Base-by-base conservation (phyloP, 2,329 filamentous ascomycete genomes). In the Coniochaeta ligniaria region DNA sequence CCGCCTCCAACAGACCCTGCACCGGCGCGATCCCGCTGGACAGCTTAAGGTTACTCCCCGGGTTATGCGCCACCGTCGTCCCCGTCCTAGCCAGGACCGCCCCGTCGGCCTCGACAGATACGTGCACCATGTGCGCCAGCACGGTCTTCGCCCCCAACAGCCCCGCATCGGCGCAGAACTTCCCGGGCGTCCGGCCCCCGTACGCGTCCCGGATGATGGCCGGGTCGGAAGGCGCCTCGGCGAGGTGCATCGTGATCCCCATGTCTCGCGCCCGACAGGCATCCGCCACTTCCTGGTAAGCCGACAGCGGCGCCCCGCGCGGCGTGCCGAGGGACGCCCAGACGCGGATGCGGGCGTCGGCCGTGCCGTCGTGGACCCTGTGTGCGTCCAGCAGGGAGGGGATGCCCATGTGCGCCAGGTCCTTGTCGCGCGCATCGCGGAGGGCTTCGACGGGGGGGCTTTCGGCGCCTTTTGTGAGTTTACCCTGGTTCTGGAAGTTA, bases 11-110 rank as follows among this genome's bases (percentile, higher is more conserved):
- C 66, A 83, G 70, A 28, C 77, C 74, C 0, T 79, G 78, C 0
- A 83, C 73, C 6, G 73, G 71, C 26, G 77, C 78, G 59, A 82
- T 76, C 0, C 80, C 81, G 1, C 78, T 81, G 0, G 76, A 80
- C 16, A 83, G 74, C 66, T 83, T 83, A 31, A 75, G 73, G 63
- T 83, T 83, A 60, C 76, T 80, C 2, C 76, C 79, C 0, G 80
- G 78, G 62, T 79, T 80, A 66, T 83, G 80, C 6, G 79, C 78
- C 5, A 83, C 77, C 35, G 76, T 73, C 0, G 77, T 78, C 8
- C 72, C 72, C 0, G 74, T 75, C n/a, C 71, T 65, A 4, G 67
- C 65, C 28, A 80, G 67, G 1, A 76, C 68, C 7, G 71, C 65
- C 45, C 79, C 69, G 61, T 80, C 78, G 1, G 66, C 69, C 50